These are phyloP conservation scores for Aureobasidium namibiae DNA, from an alignment of 2,329 filamentous ascomycete genomes.

Conservation along the genomic window DNA sequence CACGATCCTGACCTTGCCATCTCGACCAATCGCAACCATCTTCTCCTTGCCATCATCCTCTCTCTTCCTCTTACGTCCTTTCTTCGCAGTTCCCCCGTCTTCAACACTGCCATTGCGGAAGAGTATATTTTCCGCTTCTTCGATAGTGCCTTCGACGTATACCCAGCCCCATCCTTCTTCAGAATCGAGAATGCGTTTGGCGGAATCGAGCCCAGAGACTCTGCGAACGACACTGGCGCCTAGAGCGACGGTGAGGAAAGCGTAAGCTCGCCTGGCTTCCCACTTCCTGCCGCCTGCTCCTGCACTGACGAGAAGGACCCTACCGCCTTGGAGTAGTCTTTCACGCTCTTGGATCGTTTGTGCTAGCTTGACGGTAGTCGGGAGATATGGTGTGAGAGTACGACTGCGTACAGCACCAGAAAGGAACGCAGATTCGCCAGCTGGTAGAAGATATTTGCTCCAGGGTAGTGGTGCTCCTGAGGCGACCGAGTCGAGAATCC, in stretches of 20 bases:
- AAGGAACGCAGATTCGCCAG: slow-evolving; percentile 70
- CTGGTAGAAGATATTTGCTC: slow-evolving; percentile 74
- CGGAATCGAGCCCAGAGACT: slow-evolving; percentile 58
- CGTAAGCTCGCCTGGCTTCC: slow-evolving; percentile 60
- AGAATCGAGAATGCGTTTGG: slow-evolving; percentile 49
- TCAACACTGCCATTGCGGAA: slow-evolving; percentile 25
- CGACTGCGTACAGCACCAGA: slow-evolving; percentile 71
- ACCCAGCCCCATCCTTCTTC: slow-evolving; percentile 64
- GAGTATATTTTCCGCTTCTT: slow-evolving; percentile 45
- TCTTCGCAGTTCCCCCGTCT: neutral
- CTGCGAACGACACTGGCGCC: slow-evolving; percentile 61
- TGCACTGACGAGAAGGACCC: slow-evolving; percentile 33
- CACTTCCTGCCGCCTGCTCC: slow-evolving; percentile 44
- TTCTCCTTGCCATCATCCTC: slow-evolving; percentile 25
- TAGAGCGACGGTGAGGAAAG: slow-evolving; percentile 72
- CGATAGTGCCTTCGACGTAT: slow-evolving; percentile 54
- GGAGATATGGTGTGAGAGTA: slow-evolving; percentile 51
- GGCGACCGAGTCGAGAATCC: slow-evolving; percentile 65
- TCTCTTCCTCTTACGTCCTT: slow-evolving; percentile 2
- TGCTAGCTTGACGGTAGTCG: slow-evolving; percentile 48
- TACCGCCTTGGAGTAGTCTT: slow-evolving; percentile 19
- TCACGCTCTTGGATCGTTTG: slow-evolving; percentile 46
- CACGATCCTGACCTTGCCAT: slow-evolving; percentile 55
- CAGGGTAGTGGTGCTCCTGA: slow-evolving; percentile 60
- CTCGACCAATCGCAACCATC: slow-evolving; percentile 26